Evolutionary conservation across 2,329 filamentous ascomycete species (phyloP).

Genomic region (Nigrospora oryzae): DNA sequence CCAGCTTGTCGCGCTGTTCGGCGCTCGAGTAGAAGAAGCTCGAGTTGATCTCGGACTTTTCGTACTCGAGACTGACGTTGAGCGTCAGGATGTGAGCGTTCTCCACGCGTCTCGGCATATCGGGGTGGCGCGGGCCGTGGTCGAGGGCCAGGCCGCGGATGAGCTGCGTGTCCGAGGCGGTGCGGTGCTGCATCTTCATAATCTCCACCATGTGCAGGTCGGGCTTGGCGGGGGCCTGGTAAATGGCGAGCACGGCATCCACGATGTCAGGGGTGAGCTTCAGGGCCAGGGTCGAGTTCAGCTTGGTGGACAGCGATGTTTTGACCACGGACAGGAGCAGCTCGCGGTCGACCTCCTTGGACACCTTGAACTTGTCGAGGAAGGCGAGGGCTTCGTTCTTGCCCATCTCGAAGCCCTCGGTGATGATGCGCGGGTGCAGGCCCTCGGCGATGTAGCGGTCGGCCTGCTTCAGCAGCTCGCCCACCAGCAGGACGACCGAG

Average conservation of each 20-base stretch:
- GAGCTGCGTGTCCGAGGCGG: constrained; percentile 89
- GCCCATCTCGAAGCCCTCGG: constrained; percentile 94
- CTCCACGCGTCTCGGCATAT: constrained; percentile 95
- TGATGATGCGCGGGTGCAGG: constrained; percentile 93
- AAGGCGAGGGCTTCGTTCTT: constrained; percentile 94
- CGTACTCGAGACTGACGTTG: constrained; percentile 96
- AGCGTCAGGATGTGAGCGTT: constrained; percentile 93
- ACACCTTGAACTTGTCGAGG: constrained; percentile 86
- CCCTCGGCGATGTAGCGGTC: constrained; percentile 94
- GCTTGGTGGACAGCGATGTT: constrained; percentile 91
- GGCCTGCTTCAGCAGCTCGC: constrained; percentile 95
- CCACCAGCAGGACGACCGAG: constrained; percentile 88
- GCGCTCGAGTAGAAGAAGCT: constrained; percentile 98
- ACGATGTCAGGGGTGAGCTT: constrained; percentile 93
- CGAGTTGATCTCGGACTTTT: constrained; percentile 99
- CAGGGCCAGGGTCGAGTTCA: constrained; percentile 80
- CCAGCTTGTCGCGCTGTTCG: constrained; percentile 93
- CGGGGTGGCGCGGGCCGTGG: constrained; percentile 91
- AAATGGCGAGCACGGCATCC: constrained; percentile 91
- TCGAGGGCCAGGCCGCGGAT: constrained; percentile 90
- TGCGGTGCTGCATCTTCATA: constrained; percentile 99
- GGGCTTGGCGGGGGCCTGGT: constrained; percentile 81
- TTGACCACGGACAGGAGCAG: constrained; percentile 86
- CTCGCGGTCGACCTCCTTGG: constrained; percentile 83
- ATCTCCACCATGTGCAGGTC: constrained; percentile 99